Percentiles rank a stretch among this genome's conserved stretches.
These are phyloP conservation scores for Larix kaempferi DNA, from an alignment of 75 land plant genomes.

Conservation along the genomic window DNA sequence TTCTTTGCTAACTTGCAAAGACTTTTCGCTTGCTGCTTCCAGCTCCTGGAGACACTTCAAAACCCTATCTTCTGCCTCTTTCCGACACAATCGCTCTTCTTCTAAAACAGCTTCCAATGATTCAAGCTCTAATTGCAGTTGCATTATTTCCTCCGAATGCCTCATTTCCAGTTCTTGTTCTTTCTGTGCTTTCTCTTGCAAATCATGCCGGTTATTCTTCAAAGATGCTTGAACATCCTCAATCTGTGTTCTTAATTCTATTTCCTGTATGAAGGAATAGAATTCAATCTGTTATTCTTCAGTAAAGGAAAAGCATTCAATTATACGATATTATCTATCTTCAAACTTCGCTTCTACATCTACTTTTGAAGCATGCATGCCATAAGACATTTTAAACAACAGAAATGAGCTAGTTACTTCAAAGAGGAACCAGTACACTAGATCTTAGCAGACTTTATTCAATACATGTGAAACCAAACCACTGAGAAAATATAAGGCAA, in stretches of 20 bases:
- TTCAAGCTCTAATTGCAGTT: conserved; percentile 77
- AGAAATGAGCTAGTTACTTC: neutral
- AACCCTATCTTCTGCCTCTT: conserved; percentile 41
- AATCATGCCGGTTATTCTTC: conserved; percentile 4
- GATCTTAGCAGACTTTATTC: neutral
- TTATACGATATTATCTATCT: no score
- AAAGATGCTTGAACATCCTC: conserved; percentile 14
- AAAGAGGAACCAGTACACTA: neutral
- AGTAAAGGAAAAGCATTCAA: neutral
- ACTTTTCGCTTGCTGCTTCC: conserved; percentile 21
- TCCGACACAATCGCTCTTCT: conserved; percentile 45
- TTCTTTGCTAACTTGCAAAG: conserved; percentile 17
- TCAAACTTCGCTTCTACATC: neutral
- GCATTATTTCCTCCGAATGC: conserved; percentile 40
- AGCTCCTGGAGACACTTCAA: conserved; percentile 21
- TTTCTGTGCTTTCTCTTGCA: conserved; percentile 14
- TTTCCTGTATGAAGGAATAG: conserved; percentile 21
- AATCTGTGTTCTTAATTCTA: conserved; percentile 16
- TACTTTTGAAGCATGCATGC: neutral
- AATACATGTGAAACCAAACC: neutral
- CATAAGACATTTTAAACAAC: neutral
- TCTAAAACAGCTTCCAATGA: conserved; percentile 51
- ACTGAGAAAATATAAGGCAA: neutral
- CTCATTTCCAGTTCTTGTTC: conserved; percentile 20
- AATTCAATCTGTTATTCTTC: neutral